phyloP scores from a whole-genome alignment of 192 early-diverging fungal species.

The Linnemannia elongata region DNA sequence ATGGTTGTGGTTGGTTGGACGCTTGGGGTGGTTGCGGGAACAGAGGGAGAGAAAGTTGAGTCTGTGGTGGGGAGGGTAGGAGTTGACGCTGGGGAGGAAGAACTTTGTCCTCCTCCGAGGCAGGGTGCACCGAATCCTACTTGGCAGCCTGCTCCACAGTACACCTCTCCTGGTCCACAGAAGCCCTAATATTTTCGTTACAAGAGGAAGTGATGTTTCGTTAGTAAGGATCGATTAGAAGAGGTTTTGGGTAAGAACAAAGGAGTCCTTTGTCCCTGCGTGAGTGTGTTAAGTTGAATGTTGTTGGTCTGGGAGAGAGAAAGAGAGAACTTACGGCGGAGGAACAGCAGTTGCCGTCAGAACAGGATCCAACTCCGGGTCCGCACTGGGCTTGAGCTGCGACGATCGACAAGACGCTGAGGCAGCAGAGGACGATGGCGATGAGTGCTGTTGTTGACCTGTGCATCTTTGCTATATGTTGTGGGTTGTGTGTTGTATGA shows the following conservation, averaged over 20 bases:
- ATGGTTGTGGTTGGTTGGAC: not conserved
- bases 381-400: slow-evolving; percentile 29
- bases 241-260: not conserved
- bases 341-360: slow-evolving; percentile 25
- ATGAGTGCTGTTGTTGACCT: slow-evolving; percentile 8
- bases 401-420: slow-evolving; percentile 27
- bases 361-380: not conserved
- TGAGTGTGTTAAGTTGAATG: not conserved
- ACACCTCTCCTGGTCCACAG: slow-evolving; percentile 9
- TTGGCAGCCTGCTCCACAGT: slow-evolving; percentile 45
- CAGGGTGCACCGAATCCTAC: slow-evolving; percentile 15
- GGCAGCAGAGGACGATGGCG: slow-evolving; percentile 19
- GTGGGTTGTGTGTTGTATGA: slow-evolving; percentile 1
- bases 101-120: not conserved
- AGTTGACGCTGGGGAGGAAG: not conserved
- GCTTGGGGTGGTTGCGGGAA: not conserved
- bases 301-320: not conserved
- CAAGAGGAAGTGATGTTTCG: not conserved
- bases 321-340: slow-evolving; percentile 8
- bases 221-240: not conserved
- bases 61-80: not conserved
- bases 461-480: slow-evolving; percentile 13
- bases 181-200: slow-evolving; percentile 23
- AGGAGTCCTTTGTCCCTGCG: not conserved
- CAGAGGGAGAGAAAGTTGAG: not conserved